Evolutionary conservation across 768 basidiomycete genomes (phyloP).

Genomic region (Cyclocybe cylindracea): DNA sequence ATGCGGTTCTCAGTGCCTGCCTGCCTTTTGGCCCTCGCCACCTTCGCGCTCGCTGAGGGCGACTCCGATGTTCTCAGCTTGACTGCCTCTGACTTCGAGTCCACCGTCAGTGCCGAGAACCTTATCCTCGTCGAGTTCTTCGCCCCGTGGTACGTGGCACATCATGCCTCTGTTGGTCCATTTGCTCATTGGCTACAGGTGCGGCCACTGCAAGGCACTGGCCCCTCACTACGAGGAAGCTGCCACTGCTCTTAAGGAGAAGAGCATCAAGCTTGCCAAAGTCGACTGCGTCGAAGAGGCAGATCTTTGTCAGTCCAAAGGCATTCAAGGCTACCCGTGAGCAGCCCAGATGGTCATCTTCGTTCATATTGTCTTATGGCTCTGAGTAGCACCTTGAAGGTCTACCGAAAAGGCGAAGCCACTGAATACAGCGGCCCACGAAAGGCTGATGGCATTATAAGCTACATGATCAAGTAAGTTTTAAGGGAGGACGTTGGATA

Average conservation of each 20-base stretch:
- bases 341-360: slow-evolving; percentile 25
- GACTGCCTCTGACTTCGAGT: slow-evolving; percentile 68
- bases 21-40: slow-evolving; percentile 49
- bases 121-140: slow-evolving; percentile 95
- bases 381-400: slow-evolving; percentile 74
- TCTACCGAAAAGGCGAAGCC: slow-evolving; percentile 84
- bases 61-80: slow-evolving; percentile 84
- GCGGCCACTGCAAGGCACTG: slow-evolving; percentile 94
- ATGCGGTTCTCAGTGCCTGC: slow-evolving; percentile 71
- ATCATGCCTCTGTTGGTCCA: not conserved
- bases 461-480: slow-evolving; percentile 93
- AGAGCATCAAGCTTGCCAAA: slow-evolving; percentile 88
- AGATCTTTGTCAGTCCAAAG: slow-evolving; percentile 87
- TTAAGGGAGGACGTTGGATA: too few relatives aligned
- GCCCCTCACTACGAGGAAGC: slow-evolving; percentile 95
- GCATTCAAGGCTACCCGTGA: slow-evolving; percentile 93
- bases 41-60: slow-evolving; percentile 54
- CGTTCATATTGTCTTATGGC: not conserved
- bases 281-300: slow-evolving; percentile 96
- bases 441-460: slow-evolving; percentile 93
- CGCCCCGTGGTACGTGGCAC: slow-evolving; percentile 66
- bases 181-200: slow-evolving; percentile 47
- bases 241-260: slow-evolving; percentile 89
- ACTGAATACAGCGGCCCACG: slow-evolving; percentile 86
- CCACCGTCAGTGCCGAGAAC: slow-evolving; percentile 61